Base-by-base conservation (phyloP, 1,139 yeast species). In the Magnusiomyces ingens region DNA sequence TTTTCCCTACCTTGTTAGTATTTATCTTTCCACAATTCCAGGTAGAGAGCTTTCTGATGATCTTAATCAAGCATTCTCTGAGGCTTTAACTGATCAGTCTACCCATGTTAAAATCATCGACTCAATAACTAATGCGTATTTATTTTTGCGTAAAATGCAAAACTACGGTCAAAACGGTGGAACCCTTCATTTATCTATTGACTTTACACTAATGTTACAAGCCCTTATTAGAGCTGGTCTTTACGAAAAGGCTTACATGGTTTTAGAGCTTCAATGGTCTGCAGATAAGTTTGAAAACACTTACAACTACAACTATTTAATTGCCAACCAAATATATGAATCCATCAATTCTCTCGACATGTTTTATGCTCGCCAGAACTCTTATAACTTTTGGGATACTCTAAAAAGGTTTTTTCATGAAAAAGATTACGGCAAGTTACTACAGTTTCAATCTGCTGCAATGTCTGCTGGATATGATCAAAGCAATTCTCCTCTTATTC, bases 291-390 rank as follows among this genome's bases (percentile, higher is more conserved):
- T 6, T 3, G n/a, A 19, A 29, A 37, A 26, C 13, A 11, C 12
- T n/a, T 12, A 18, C 12, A 32, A 45, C 17, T n/a, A 29, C 15
- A 15, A 15, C 13, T 17, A 45, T 15, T n/a, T 13, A 26, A 15
- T 45, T 17, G 37, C 19, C n/a, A 45, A 29, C 6, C 13, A 49
- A 40, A 52, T 53, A 2, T 52, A 48, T 18, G 52, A 52, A 18
- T 44, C 22, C 17, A 41, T 52, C 10, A 46, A 43, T 1, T 53
- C 45, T 17, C 54, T 53, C 4, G 58, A 56, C 37, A 53, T 56
- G 54, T 56, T 45, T 35, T 56, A 56, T 36, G 56, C 56, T 26
- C 50, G 49, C 32, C 55, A 56, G 6, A 37, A 44, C 19, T 29
- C 42, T 5, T 50, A 54, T 12, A 43, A 38, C 12, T 32, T 52